These are phyloP conservation scores for Pseudopyrenochaeta lycopersici DNA, from an alignment of 2,329 filamentous ascomycete species.

Conservation along the genomic window DNA sequence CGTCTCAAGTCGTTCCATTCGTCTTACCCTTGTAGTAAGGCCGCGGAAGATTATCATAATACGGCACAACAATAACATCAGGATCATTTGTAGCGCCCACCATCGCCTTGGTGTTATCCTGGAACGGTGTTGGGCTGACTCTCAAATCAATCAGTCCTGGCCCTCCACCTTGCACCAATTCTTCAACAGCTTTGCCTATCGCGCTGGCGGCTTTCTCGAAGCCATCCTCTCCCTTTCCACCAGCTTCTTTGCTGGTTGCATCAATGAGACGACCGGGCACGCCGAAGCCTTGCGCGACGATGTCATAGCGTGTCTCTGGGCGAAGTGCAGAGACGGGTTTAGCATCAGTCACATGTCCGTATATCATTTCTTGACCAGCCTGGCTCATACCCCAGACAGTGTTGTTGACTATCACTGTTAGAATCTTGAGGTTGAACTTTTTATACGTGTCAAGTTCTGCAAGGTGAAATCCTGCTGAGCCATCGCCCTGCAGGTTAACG, in stretches of 20 bases:
- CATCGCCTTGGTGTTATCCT: slow-evolving; percentile 51
- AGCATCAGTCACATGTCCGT: slow-evolving; percentile 41
- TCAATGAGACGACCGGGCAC: slow-evolving; percentile 29
- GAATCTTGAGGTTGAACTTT: slow-evolving; percentile 50
- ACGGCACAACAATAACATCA: slow-evolving; percentile 58
- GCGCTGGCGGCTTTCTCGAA: slow-evolving; percentile 10
- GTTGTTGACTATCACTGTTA: slow-evolving; percentile 58
- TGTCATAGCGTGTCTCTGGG: slow-evolving; percentile 49
- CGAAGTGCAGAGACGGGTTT: slow-evolving; percentile 45
- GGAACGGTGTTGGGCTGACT: slow-evolving; percentile 41
- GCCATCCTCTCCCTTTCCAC: slow-evolving; percentile 26
- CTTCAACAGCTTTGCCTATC: slow-evolving; percentile 38
- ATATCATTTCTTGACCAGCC: slow-evolving; percentile 57
- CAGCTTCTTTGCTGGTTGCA: slow-evolving; percentile 27
- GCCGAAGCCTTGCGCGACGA: slow-evolving; percentile 54
- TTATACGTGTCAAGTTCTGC: slow-evolving; percentile 58
- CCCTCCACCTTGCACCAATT: slow-evolving; percentile 36
- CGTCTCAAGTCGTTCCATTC: background rate
- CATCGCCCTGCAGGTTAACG: slow-evolving; percentile 58
- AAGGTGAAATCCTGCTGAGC: slow-evolving; percentile 57
- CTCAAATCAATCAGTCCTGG: slow-evolving; percentile 54
- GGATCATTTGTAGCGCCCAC: slow-evolving; percentile 54
- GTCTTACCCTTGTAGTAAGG: slow-evolving; percentile 31
- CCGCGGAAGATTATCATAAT: slow-evolving; percentile 58
- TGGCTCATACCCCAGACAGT: slow-evolving; percentile 57